Base-by-base conservation (phyloP, 1,284 basidiomycete genomes). In the Vanrija sp. region DNA sequence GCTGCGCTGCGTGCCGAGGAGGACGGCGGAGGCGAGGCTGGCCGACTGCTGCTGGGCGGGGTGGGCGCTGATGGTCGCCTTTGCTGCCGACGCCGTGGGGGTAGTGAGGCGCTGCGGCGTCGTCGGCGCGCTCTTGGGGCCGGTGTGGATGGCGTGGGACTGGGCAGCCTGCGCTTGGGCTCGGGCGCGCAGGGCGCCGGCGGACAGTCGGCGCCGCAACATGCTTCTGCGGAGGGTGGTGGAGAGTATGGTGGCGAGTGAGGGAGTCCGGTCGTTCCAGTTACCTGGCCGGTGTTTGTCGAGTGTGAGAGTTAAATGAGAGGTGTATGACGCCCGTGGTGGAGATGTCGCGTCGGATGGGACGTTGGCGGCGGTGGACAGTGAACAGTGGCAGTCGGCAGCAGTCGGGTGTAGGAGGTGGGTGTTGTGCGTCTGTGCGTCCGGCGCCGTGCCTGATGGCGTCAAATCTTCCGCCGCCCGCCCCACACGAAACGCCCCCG, bases 1-100 rank as follows among this genome's bases (percentile, higher is more conserved):
- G 49, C 84, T 82, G 80, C 84, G 85, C 53, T 82, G 79, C 55
- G 81, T 81, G 41, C 79, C 81, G 56, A 87, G 80, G 38, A 88
- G 80, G 25, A 85, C 83, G 10, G 85, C 81, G 9, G 85, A 87
- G 39, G 84, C 85, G 51, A 88, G 66, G 8, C 60, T 59, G 49
- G 66, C 59, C 9, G 64, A 56, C 49, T 67, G 67, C 25, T 50
- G 38, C 19, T 51, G 37, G 10, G 49, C 35, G 43, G 58, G 47
- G 51, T 43, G 35, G 23, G 37, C 12, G 23, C 3, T 20, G 47
- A 59, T 60, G 31, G 49, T 54, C 1, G 58, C 52, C 45, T 50
- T 49, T 24, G 61, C 53, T 4, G 53, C 47, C 3, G 48, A 46
- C 4, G 62, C 24, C 7, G 63, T 39, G 35, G 60, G 53, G 10